Conservation (phyloP, 805 yeast species). For the Brettanomyces sp. region DNA sequence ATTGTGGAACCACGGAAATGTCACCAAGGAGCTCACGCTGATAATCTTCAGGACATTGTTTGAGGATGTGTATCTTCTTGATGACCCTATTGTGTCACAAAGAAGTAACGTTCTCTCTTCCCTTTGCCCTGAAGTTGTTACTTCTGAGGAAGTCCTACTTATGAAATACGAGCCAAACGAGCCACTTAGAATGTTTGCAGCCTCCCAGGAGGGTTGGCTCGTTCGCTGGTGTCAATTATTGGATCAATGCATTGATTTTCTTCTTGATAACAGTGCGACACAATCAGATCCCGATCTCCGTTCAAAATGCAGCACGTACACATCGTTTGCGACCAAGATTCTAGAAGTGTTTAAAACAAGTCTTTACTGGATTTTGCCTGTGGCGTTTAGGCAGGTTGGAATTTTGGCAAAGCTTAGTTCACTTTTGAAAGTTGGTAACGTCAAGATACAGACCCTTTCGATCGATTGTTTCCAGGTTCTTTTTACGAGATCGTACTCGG, state of each 20-base stretch:
- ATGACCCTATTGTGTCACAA: constrained; percentile 82
- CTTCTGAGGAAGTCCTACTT: constrained; percentile 58
- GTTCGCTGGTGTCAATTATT: constrained; percentile 56
- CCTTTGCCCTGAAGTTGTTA: constrained; percentile 72
- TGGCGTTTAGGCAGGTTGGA: constrained; percentile 57
- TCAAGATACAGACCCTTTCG: constrained; percentile 69
- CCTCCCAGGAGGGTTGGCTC: constrained; percentile 81
- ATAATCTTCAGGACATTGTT: constrained; percentile 77
- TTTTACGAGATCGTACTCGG: constrained; percentile 68
- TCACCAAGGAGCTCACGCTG: constrained; percentile 67
- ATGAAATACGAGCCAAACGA: constrained; percentile 58
- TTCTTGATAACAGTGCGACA: constrained; percentile 7
- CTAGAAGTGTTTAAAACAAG: constrained; percentile 83
- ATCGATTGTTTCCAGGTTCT: constrained; percentile 86
- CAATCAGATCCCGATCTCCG: constrained; percentile 1
- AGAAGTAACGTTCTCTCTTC: constrained; percentile 72
- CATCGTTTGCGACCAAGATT: constrained; percentile 49
- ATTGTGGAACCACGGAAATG: constrained; percentile 60
- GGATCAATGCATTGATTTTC: constrained; percentile 31
- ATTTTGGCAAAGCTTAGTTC: constrained; percentile 54
- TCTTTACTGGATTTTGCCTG: constrained; percentile 83
- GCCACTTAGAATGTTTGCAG: constrained; percentile 53
- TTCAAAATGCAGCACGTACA: background rate
- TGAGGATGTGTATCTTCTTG: constrained; percentile 87
- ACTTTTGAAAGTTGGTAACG: constrained; percentile 47